Evolutionary conservation across 1,284 basidiomycete species (phyloP), one percentile per base, ranked within the genome.

Genomic region (Ustilago cynodontis): DNA sequence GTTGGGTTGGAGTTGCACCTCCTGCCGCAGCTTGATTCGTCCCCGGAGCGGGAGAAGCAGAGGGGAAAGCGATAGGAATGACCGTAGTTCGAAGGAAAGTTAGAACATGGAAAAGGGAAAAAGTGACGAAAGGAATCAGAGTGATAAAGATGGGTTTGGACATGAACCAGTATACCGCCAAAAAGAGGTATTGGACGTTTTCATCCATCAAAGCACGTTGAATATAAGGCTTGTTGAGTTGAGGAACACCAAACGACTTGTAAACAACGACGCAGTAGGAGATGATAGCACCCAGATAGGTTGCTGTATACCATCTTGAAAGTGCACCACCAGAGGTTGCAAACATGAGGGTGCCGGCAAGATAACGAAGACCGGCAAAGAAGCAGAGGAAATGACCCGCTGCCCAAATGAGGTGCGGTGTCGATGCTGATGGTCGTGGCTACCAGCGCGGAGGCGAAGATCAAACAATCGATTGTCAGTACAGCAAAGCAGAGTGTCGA

Each of bases 201-300:
- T 86, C 85, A 51, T 86, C 85, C 82, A 86, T 83, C 20, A 81
- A 60, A 1, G 84, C 84, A 28, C 85, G 82, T 69, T 86, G 83
- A n/a, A 86, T 66, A 73, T 84, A 85, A 0, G 83, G 71, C 49
- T 79, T 79, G 61, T 80, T 84, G 54, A 83, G 71, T 43, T 84
- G 84, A 14, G 85, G 85, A 10, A 84, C 74, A 11, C 84, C 84
- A 39, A 85, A 85, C 37, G 78, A 80, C 65, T 86, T 86, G 77
- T 86, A 86, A 28, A 85, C 83, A 35, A 86, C 85, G 14, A 86
- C 83, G 28, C 84, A 85, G 69, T 86, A 86, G 65, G 80, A 82
- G 63, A 85, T 67, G 55, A 86, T 84, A n/a, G 85, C 85, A 35
- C 84, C 85, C 39, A 83, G 58, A 59, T 85, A 86, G 35, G 84